Conservation (phyloP, 257 asterid species). For the Nicotiana sylvestris region DNA sequence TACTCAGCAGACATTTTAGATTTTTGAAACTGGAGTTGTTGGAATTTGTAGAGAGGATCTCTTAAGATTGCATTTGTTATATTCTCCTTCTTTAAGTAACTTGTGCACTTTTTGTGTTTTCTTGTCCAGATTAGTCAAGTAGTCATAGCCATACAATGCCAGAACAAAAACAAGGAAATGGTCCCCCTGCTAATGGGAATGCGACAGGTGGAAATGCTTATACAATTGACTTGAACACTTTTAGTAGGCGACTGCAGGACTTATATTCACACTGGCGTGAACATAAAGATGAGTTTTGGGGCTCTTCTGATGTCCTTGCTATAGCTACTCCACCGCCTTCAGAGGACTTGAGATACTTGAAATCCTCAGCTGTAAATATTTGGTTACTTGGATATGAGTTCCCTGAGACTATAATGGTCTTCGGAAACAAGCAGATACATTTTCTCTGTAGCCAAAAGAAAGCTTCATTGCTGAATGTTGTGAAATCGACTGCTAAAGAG, state of each 20-base stretch:
- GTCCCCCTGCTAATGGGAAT: constrained; percentile 31
- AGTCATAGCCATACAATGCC: constrained; percentile 32
- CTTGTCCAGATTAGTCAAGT: constrained; percentile 10
- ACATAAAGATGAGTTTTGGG: constrained; percentile 43
- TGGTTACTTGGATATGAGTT: constrained; percentile 29
- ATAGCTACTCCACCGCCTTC: constrained; percentile 55
- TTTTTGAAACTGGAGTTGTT: not conserved
- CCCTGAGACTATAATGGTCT: constrained; percentile 31
- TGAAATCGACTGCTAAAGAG: constrained; percentile 20
- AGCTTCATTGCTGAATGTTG: constrained; percentile 23
- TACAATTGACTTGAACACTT: constrained; percentile 41
- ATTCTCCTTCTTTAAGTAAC: not conserved
- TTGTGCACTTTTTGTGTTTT: constrained; percentile 13
- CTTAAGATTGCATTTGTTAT: not conserved
- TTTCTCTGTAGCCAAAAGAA: constrained; percentile 30
- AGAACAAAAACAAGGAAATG: constrained; percentile 36
- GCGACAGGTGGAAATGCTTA: constrained; percentile 30
- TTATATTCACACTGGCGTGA: constrained; percentile 48
- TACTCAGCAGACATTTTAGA: not conserved
- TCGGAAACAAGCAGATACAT: constrained; percentile 24
- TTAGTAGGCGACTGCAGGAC: constrained; percentile 36
- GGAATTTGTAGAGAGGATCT: not conserved
- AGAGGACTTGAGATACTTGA: constrained; percentile 45
- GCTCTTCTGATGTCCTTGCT: constrained; percentile 38
- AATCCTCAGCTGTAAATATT: constrained; percentile 28